Percentiles rank a stretch among this genome's conserved stretches.
Conservation (phyloP, 163 green algal species). For the Chlorella variabilis region DNA sequence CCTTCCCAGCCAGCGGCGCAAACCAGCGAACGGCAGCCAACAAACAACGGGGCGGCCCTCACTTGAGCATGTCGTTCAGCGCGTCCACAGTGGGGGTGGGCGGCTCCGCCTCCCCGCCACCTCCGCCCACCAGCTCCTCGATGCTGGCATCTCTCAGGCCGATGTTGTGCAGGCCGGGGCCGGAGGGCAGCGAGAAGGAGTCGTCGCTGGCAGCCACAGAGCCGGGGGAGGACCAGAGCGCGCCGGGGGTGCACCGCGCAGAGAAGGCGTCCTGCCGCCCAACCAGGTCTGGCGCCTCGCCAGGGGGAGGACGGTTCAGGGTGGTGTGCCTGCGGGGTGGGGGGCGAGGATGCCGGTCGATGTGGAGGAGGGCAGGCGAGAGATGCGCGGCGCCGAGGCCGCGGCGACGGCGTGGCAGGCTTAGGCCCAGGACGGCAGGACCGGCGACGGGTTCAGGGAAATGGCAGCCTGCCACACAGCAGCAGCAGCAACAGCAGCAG, state of each 20-base stretch:
- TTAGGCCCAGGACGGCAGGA: no score
- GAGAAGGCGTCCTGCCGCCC: conserved; percentile 27
- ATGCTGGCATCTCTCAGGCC: conserved; percentile 15
- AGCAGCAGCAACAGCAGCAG: not conserved
- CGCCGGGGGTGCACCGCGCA: conserved; percentile 1
- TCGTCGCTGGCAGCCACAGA: not conserved
- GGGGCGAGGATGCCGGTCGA: not conserved
- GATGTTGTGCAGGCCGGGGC: not conserved
- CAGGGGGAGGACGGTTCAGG: conserved; percentile 30
- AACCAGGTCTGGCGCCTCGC: not conserved
- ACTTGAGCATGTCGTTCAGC: conserved; percentile 47
- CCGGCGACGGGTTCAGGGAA: no score
- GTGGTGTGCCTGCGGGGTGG: conserved; percentile 11
- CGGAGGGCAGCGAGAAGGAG: conserved; percentile 10
- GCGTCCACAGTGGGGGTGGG: conserved; percentile 7
- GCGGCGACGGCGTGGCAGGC: no score
- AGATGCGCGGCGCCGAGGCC: no score
- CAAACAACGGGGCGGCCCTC: not conserved
- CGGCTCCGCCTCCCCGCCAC: not conserved
- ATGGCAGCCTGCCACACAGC: no score
- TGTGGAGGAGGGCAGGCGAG: not conserved
- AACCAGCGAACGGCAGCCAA: not conserved
- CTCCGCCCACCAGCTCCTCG: conserved; percentile 5
- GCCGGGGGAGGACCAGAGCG: not conserved
- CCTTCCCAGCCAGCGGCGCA: no score